Evolutionary conservation across 202 grass and related monocot species (phyloP).

Genomic region (Cymbopogon flexuosus): DNA sequence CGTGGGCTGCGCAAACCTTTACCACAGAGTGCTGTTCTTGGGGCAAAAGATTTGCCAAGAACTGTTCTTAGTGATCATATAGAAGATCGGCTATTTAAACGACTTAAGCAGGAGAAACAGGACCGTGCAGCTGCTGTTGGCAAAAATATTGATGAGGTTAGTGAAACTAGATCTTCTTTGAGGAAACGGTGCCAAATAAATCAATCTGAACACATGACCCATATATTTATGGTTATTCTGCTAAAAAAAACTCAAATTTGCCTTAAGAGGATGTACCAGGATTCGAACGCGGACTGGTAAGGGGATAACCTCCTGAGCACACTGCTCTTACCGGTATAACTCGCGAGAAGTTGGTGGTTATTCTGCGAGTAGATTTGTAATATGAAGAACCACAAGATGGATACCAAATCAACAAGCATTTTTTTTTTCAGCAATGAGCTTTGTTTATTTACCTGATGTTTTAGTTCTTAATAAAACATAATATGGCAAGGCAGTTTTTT

Average conservation of each 20-base stretch:
- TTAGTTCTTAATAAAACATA: not conserved
- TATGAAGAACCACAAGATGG: not conserved
- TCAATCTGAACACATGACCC: not conserved
- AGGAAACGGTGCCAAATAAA: not conserved
- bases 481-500: not conserved
- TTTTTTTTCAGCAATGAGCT: not conserved
- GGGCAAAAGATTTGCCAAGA: slow-evolving; percentile 92
- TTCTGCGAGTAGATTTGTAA: not conserved
- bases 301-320: not conserved
- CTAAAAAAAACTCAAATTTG: not conserved
- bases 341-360: not conserved
- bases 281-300: not conserved
- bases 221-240: not conserved
- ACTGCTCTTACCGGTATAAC: not conserved
- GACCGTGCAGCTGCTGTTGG: slow-evolving; percentile 57
- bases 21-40: slow-evolving; percentile 96
- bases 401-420: not conserved
- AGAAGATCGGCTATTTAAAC: slow-evolving; percentile 76
- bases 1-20: slow-evolving; percentile 71
- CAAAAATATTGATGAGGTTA: slow-evolving; percentile 82
- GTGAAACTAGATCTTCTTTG: slow-evolving; percentile 27
- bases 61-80: slow-evolving; percentile 94
- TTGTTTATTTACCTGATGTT: not conserved
- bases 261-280: not conserved
- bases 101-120: slow-evolving; percentile 70